Conservation (phyloP, 768 basidiomycete genomes). For the Lentinus brumalis region DNA sequence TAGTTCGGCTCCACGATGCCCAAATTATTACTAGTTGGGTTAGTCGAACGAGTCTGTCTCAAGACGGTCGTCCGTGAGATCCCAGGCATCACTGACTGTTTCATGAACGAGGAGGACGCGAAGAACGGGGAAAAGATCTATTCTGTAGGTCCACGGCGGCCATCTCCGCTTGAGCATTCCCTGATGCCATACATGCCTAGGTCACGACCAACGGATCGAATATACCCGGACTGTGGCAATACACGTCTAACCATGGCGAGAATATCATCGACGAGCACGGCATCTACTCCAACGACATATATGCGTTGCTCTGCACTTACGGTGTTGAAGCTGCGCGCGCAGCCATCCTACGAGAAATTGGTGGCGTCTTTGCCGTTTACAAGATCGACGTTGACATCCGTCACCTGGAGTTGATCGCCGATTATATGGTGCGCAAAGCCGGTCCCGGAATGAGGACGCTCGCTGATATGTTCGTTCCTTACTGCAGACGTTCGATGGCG, state of each 20-base stretch:
- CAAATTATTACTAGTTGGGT: conserved; percentile 90
- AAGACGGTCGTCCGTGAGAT: conserved; percentile 89
- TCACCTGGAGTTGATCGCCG: conserved; percentile 95
- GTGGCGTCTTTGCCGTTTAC: conserved; percentile 90
- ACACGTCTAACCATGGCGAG: conserved; percentile 46
- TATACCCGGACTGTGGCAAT: conserved; percentile 86
- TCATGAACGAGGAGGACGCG: conserved; percentile 65
- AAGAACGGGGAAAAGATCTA: conserved; percentile 50
- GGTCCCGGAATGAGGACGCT: background rate
- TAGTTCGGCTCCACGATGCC: conserved; percentile 89
- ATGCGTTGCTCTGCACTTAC: conserved; percentile 86
- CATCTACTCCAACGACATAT: conserved; percentile 94
- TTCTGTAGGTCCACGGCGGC: conserved; percentile 43
- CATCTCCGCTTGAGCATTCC: background rate
- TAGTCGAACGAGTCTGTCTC: conserved; percentile 86
- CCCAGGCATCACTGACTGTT: conserved; percentile 84
- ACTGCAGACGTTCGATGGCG: conserved; percentile 91
- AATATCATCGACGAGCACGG: conserved; percentile 70
- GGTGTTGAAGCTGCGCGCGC: conserved; percentile 97
- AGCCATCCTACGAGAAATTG: conserved; percentile 88
- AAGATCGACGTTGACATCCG: conserved; percentile 93
- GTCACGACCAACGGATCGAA: conserved; percentile 93
- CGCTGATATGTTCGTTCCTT: background rate
- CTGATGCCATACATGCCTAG: conserved; percentile 35
- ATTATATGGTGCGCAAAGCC: conserved; percentile 85